Conservation (phyloP, 2,329 filamentous ascomycete genomes). For the Dactylellina sp. region DNA sequence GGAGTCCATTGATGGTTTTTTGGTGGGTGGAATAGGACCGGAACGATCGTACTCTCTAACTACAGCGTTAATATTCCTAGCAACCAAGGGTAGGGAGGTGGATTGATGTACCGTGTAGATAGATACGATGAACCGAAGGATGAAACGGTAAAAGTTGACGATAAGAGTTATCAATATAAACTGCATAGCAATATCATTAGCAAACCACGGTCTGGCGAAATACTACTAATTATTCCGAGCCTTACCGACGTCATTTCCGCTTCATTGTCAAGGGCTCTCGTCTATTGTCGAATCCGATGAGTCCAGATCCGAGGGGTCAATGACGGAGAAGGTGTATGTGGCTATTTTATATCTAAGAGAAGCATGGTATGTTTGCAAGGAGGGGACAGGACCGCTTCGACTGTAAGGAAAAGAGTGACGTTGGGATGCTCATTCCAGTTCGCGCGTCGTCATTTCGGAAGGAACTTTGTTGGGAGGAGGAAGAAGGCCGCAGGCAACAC, state of each 20-base stretch:
- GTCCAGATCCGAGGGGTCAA: not conserved
- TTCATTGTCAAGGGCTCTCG: constrained; percentile 23
- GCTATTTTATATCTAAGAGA: constrained; percentile 4
- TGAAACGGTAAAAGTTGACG: constrained; percentile 29
- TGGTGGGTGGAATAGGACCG: constrained; percentile 22
- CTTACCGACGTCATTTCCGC: constrained; percentile 47
- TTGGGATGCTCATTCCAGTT: constrained; percentile 28
- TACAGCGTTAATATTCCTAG: constrained; percentile 4
- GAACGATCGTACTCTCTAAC: constrained; percentile 31
- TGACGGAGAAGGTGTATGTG: not conserved
- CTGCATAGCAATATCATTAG: constrained; percentile 1
- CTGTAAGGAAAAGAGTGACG: not conserved
- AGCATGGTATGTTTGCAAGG: not conserved
- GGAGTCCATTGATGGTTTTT: constrained; percentile 21
- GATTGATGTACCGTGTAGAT: constrained; percentile 22
- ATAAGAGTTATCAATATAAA: constrained; percentile 21
- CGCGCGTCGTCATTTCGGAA: constrained; percentile 33
- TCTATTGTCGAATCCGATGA: not conserved
- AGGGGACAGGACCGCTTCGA: not conserved
- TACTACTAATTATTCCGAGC: not conserved
- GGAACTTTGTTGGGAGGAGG: constrained; percentile 22
- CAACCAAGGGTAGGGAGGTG: not conserved
- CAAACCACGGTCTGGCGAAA: too few relatives aligned
- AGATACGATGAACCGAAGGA: constrained; percentile 31
- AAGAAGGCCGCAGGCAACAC: not conserved